Evolutionary conservation across 2,329 filamentous ascomycete genomes (phyloP).

Genomic region (Botrytis cinerea): DNA sequence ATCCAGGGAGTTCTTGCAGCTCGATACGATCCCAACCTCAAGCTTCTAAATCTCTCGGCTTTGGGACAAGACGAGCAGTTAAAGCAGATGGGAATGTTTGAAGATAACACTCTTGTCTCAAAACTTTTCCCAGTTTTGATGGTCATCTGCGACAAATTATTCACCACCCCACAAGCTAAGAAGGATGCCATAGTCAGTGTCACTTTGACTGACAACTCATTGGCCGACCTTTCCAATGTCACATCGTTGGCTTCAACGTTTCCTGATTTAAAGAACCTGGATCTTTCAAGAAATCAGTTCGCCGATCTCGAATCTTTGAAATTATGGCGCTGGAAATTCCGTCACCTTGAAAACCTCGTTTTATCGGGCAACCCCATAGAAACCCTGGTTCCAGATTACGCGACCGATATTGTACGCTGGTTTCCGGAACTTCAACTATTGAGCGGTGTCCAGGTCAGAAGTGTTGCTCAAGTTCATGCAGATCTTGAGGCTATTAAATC

Average conservation of each 20-base stretch:
- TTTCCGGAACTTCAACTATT: slow-evolving; percentile 79
- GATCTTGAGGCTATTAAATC: slow-evolving; percentile 51
- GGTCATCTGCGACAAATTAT: slow-evolving; percentile 77
- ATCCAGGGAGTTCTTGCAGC: slow-evolving; percentile 70
- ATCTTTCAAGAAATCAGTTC: slow-evolving; percentile 83
- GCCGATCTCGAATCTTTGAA: slow-evolving; percentile 66
- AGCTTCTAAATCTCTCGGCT: slow-evolving; percentile 80
- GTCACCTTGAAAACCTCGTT: slow-evolving; percentile 76
- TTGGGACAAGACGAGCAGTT: slow-evolving; percentile 74
- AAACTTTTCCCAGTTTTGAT: slow-evolving; percentile 94
- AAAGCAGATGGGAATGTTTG: slow-evolving; percentile 68
- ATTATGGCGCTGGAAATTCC: slow-evolving; percentile 79
- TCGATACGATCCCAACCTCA: slow-evolving; percentile 70
- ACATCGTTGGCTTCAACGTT: slow-evolving; percentile 76
- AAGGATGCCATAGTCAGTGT: slow-evolving; percentile 79
- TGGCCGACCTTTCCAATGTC: slow-evolving; percentile 71
- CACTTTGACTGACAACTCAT: slow-evolving; percentile 76
- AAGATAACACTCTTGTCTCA: slow-evolving; percentile 60
- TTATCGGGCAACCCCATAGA: slow-evolving; percentile 76
- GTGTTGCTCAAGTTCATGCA: slow-evolving; percentile 66
- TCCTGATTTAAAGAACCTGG: slow-evolving; percentile 83
- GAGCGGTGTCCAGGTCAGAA: slow-evolving; percentile 74
- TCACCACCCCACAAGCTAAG: slow-evolving; percentile 71
- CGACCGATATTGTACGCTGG: slow-evolving; percentile 75
- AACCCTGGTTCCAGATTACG: slow-evolving; percentile 58